A percentile compares a stretch with the other conserved stretches of the same genome.
These are phyloP conservation scores for Perkinsus marinus DNA, from an alignment of 169 alveolate species.

Conservation along the genomic window DNA sequence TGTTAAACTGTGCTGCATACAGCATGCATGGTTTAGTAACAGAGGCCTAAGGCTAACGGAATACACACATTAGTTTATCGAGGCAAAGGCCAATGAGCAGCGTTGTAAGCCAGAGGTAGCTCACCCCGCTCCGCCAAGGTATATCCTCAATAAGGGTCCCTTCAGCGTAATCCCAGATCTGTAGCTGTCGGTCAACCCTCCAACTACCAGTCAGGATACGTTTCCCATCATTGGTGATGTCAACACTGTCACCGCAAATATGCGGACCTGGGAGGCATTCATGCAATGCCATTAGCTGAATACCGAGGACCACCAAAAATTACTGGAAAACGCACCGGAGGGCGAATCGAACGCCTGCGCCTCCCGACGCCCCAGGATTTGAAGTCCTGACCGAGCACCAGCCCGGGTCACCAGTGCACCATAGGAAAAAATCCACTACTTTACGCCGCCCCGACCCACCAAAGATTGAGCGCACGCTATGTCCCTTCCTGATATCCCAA, in stretches of 20 bases:
- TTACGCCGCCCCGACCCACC: slow-evolving; percentile 8
- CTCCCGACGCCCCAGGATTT: background rate
- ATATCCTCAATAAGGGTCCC: background rate
- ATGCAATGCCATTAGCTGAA: background rate
- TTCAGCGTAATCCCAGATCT: slow-evolving; percentile 49
- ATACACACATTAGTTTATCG: no score
- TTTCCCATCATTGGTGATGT: slow-evolving; percentile 34
- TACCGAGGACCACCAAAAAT: background rate
- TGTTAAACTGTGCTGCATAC: slow-evolving; percentile 16
- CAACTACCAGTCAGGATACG: slow-evolving; percentile 59
- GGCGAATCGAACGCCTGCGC: background rate
- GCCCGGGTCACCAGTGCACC: slow-evolving; percentile 1
- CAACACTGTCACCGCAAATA: slow-evolving; percentile 65
- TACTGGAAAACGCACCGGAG: background rate
- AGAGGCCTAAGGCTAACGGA: background rate
- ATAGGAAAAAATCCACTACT: background rate
- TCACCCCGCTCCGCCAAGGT: slow-evolving; percentile 16
- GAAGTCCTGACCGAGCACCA: background rate
- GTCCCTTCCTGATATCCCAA: slow-evolving; percentile 56
- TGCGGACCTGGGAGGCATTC: slow-evolving; percentile 35
- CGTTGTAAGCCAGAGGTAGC: no score
- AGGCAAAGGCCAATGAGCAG: no score
- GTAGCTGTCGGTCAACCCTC: slow-evolving; percentile 53
- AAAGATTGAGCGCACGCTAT: slow-evolving; percentile 39
- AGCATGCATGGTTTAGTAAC: slow-evolving; percentile 2